Evolutionary conservation across 2,329 filamentous ascomycete species (phyloP), one percentile per base, ranked within the genome.

Genomic region (Paecilomyces fulvus): DNA sequence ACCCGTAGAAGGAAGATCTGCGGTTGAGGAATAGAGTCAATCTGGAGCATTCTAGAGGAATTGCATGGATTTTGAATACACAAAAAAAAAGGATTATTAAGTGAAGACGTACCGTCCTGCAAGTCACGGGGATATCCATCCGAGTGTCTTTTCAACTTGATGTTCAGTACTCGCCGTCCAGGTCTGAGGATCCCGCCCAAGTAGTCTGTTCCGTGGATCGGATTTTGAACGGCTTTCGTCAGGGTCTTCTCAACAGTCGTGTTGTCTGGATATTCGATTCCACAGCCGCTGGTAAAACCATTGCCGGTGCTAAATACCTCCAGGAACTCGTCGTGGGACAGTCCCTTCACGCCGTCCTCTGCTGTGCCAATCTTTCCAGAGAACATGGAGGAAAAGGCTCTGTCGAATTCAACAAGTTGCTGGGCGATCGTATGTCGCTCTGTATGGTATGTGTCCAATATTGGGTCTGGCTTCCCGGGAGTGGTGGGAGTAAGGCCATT

Each of bases 331-430:
- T 71, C 67, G 31, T 72, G 67, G 0, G 67, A 69, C 9, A 74
- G 56, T 0, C 63, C 64, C 20, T 60, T 58, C 17, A 56, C 60
- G 2, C 63, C 62, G 23, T 67, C 61, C 49, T 68, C 61, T 2
- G 63, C 59, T 1, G 58, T 51, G 3, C 65, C 64, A 25, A 74
- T 70, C 58, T 71, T 71, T n/a, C 71, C 70, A 0, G 71, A 73
- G 57, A 74, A 74, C 66, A 74, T 69, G 17, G 67, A 69, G 0
- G 73, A 73, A 33, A 74, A 73, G 4, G 62, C 64, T 14, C 67
- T 69, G 56, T 76, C 74, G 31, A 75, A 75, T 14, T 70, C 67
- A 28, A 75, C 73, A 0, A 75, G 62, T 52, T 75, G 61, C 21
- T 70, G 64, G 6, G 72, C 73, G 20, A 74, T 67, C 0, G 64